Evolutionary conservation across 805 yeast genomes (phyloP), one percentile per base, ranked within the genome.

Genomic region (Priceomyces medius): DNA sequence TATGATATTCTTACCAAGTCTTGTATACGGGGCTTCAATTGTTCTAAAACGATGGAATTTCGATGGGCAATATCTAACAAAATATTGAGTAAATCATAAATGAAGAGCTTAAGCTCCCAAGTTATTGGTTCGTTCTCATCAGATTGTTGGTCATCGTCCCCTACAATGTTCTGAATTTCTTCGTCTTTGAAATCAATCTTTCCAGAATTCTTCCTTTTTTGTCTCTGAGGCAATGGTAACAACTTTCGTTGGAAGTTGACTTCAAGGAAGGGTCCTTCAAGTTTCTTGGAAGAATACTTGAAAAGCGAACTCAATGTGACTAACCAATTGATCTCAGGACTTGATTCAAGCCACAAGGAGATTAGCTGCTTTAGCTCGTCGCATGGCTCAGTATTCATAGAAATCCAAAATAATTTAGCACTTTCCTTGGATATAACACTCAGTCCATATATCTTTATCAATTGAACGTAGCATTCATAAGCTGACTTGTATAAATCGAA

Each of bases 1-100:
- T 88, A 90, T 1, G 96, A 81, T 4, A 88, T 68, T 46, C 85
- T 82, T 20, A 90, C 82, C 29, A 91, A 61, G 16, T 86, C 95
- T 7, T 79, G 71, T 5, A 83, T 70, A 35, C 66, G 71, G 0
- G 70, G 56, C 7, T 75, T 63, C 24, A 81, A 55, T 32, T 61
- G 67, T 1, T 62, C 56, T 20, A 71, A 61, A n/a, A 80, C 51
- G 19, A 53, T 54, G 0, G 60, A 41, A 43, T 74, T 74, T 13
- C 56, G 56, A 6, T 49, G 47, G 1, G 83, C 69, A 38, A 68
- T 62, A 0, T 51, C 43, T 10, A 81, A 50, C 13, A 79, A 57
- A 20, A 68, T 64, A 28, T 64, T 72, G 38, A 81, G 51, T 43
- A 79, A 58, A 27, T 68, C 74, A 40, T 79, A 63, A 5, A 81